Percentiles rank a stretch among this genome's conserved stretches.
Conservation (phyloP, 495 filamentous ascomycete species). For the Trichoderma asperelloides region DNA sequence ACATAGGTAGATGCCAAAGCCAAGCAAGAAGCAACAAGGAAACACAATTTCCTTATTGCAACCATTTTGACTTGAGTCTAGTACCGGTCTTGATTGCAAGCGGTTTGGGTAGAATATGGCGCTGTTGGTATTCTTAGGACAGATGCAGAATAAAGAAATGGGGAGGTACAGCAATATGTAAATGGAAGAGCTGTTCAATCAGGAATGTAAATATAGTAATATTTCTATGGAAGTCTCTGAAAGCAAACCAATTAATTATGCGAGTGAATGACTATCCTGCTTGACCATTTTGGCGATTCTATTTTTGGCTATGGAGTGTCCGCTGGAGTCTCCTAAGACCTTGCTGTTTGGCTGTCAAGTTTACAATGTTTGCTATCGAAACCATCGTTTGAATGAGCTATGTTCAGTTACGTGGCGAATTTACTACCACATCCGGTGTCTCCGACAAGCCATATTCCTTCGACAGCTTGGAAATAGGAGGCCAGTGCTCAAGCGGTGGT, state of each 20-base stretch:
- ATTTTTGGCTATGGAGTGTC: too few species aligned
- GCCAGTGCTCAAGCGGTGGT: neutral
- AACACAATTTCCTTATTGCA: neutral
- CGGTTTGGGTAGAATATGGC: too few species aligned
- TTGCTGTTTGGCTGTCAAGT: neutral
- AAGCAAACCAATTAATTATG: too few species aligned
- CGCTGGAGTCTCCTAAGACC: too few species aligned
- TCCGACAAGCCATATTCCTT: neutral
- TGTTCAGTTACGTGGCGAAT: neutral
- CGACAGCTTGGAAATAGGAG: neutral
- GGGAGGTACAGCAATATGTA: too few species aligned
- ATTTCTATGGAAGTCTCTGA: too few species aligned
- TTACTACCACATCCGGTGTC: neutral
- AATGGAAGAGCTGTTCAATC: too few species aligned
- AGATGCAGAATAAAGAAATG: too few species aligned
- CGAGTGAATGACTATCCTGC: neutral
- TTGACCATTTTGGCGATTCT: neutral
- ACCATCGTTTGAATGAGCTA: neutral
- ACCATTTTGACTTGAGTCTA: neutral
- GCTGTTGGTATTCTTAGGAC: too few species aligned
- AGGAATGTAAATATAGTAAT: too few species aligned
- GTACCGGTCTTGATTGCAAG: too few species aligned
- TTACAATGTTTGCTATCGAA: neutral
- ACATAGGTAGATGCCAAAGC: neutral
- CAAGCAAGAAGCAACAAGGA: neutral